Evolutionary conservation across 2,329 filamentous ascomycete species (phyloP).

Genomic region (Aspergillus tanneri): DNA sequence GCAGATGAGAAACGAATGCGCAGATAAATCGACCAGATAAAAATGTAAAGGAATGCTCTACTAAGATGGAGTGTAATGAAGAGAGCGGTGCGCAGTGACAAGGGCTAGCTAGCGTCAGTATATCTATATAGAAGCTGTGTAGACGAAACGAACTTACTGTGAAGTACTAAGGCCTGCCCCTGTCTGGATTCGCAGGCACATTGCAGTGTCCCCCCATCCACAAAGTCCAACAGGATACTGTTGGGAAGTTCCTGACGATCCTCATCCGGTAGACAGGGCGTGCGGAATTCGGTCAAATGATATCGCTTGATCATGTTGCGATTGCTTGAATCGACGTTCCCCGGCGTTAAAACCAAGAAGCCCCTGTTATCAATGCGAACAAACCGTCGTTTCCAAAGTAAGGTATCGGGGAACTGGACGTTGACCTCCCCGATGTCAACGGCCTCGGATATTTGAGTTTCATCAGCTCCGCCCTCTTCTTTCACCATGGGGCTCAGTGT

Average conservation of each 20-base stretch:
- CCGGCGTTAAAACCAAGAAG: conserved; percentile 74
- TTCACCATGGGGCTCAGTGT: conserved; percentile 38
- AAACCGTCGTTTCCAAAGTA: conserved; percentile 93
- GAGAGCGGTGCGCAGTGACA: conserved; percentile 41
- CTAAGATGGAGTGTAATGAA: conserved; percentile 23
- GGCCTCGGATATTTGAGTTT: conserved; percentile 38
- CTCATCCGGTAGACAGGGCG: conserved; percentile 79
- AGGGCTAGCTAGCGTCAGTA: conserved; percentile 40
- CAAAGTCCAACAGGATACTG: conserved; percentile 67
- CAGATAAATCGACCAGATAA: conserved; percentile 1
- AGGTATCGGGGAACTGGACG: conserved; percentile 92
- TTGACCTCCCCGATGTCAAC: conserved; percentile 86
- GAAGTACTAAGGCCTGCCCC: conserved; percentile 53
- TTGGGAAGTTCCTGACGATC: conserved; percentile 91
- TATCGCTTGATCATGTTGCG: conserved; percentile 72
- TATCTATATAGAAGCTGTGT: too few relatives aligned
- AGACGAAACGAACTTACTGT: conserved; percentile 42
- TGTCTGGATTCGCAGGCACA: conserved; percentile 60
- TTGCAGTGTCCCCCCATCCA: conserved; percentile 62
- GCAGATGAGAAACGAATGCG: conserved; percentile 7
- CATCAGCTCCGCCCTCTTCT: conserved; percentile 34
- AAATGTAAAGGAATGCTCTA: conserved; percentile 6
- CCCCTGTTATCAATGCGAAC: conserved; percentile 82
- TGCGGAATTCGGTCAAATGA: conserved; percentile 78
- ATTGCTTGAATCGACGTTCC: conserved; percentile 60